Conservation (phyloP, 2,329 filamentous ascomycete species). For the Aspergillus luchuensis region DNA sequence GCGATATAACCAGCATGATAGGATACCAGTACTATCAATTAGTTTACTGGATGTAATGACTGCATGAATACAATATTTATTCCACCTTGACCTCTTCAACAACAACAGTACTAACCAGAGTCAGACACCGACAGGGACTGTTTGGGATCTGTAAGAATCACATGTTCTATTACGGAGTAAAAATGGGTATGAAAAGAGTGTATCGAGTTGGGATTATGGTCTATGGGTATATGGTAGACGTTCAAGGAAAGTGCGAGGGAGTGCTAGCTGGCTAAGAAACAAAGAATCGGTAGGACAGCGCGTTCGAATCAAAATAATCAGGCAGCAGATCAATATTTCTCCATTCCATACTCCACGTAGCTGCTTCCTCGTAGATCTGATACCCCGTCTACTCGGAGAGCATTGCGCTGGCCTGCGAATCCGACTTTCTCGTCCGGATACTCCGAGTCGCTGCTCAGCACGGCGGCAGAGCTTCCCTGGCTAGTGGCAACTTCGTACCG, state of each 20-base stretch:
- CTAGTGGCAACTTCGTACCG: constrained; percentile 28
- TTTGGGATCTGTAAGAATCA: no score
- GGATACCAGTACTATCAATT: no score
- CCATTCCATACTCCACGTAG: constrained; percentile 41
- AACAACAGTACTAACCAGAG: no score
- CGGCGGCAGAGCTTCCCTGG: constrained; percentile 3
- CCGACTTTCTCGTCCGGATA: constrained; percentile 48
- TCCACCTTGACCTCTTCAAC: no score
- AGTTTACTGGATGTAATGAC: no score
- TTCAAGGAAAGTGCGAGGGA: neutral
- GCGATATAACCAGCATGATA: constrained; percentile 28
- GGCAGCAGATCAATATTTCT: constrained; percentile 29
- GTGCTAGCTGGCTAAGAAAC: neutral
- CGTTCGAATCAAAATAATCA: no score
- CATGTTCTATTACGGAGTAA: no score
- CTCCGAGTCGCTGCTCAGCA: constrained; percentile 5
- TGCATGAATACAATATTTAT: no score
- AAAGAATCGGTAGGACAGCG: neutral
- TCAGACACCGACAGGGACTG: no score
- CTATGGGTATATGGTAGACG: neutral
- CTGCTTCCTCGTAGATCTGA: constrained; percentile 35
- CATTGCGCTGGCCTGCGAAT: constrained; percentile 43
- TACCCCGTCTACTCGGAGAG: constrained; percentile 31
- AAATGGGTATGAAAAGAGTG: neutral
- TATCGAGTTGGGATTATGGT: neutral